Conservation (phyloP, 257 asterid species). For the Paulownia fortunei region DNA sequence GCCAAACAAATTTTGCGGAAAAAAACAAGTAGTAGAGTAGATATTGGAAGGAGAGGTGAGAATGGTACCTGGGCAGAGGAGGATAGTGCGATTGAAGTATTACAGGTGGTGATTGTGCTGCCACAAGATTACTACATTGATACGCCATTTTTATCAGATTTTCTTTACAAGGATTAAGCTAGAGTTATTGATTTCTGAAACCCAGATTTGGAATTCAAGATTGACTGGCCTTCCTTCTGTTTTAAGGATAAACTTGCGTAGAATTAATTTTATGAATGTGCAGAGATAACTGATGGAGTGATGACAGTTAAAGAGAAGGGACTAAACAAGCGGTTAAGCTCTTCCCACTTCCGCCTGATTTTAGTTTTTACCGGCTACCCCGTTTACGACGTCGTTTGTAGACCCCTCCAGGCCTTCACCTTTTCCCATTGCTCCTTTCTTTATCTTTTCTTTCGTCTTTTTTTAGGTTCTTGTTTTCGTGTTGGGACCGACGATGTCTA, state of each 20-base stretch:
- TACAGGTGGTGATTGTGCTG: constrained; percentile 50
- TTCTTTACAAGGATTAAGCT: not conserved
- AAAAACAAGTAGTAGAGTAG: not conserved
- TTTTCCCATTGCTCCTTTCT: not conserved
- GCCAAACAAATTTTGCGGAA: not conserved
- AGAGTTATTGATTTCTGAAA: not conserved
- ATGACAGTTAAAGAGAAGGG: not conserved
- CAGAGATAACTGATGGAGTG: not conserved
- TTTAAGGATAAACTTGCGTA: not conserved
- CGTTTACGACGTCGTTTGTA: not conserved
- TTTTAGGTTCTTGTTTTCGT: no score
- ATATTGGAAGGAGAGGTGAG: not conserved
- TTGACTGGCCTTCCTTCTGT: not conserved
- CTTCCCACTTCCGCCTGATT: constrained; percentile 4
- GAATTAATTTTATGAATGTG: not conserved
- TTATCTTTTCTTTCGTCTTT: not conserved
- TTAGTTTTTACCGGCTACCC: not conserved
- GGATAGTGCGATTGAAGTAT: constrained; percentile 45
- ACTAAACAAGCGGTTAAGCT: constrained; percentile 2
- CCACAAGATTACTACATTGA: constrained; percentile 40
- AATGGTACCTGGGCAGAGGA: constrained; percentile 49
- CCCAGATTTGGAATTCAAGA: not conserved
- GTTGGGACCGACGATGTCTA: not conserved
- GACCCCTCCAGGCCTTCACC: not conserved
- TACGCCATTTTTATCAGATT: constrained; percentile 40